phyloP scores from a whole-genome alignment of 805 yeast genomes.

The Isabelozyma gotoi region DNA sequence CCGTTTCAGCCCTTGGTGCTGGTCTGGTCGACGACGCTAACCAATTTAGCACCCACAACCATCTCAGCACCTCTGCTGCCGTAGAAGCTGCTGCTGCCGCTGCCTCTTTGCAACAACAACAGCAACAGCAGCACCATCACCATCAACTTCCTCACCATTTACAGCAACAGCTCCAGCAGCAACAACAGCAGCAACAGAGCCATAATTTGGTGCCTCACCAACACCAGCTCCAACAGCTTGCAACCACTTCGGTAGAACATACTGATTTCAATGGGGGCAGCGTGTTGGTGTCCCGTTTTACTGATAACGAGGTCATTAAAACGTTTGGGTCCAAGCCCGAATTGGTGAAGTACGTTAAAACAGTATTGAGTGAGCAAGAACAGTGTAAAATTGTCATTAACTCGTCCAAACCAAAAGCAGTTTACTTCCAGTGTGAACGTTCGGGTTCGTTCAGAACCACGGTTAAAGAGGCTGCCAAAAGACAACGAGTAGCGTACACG shows the following conservation, averaged over 20 bases:
- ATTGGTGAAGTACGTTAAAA: slow-evolving; percentile 34
- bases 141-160: slow-evolving; percentile 6
- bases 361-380: slow-evolving; percentile 34
- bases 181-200: slow-evolving; percentile 4
- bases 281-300: slow-evolving; percentile 19
- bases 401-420: slow-evolving; percentile 48
- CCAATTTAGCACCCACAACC: neutral
- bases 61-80: slow-evolving; percentile 1
- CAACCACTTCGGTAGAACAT: neutral
- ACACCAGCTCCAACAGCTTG: slow-evolving; percentile 9
- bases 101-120: slow-evolving; percentile 13
- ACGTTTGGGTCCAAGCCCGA: slow-evolving; percentile 26
- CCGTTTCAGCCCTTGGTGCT: slow-evolving; percentile 1
- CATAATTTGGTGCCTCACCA: slow-evolving; percentile 4
- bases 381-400: slow-evolving; percentile 46
- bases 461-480: slow-evolving; percentile 43
- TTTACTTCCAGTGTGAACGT: slow-evolving; percentile 47
- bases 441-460: slow-evolving; percentile 47
- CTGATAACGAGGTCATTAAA: slow-evolving; percentile 31
- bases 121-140: slow-evolving; percentile 12
- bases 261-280: slow-evolving; percentile 1
- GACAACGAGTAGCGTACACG: slow-evolving; percentile 48
- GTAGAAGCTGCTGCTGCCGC: slow-evolving; percentile 4
- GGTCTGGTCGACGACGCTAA: slow-evolving; percentile 3
- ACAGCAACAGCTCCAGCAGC: slow-evolving; percentile 4